phyloP scores from a whole-genome alignment of 257 asterid genomes.

The Rubia yunnanensis region DNA sequence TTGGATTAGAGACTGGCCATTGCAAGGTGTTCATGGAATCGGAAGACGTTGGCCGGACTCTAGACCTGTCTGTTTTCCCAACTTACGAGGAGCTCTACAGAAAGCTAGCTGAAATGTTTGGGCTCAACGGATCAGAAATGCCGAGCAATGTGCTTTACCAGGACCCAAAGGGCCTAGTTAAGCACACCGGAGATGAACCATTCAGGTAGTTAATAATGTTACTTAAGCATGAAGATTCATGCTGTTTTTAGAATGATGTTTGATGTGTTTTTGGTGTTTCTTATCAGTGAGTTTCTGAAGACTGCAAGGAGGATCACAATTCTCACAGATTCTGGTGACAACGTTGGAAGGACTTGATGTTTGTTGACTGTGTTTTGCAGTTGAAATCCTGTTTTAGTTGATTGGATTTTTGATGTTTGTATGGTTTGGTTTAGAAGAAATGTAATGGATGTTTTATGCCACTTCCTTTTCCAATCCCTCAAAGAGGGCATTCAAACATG shows the following conservation, averaged over 20 bases:
- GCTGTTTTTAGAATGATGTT: background rate
- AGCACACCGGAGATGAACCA: slow-evolving; percentile 54
- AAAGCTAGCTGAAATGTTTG: slow-evolving; percentile 41
- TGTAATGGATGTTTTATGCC: background rate
- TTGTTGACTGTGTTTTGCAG: slow-evolving; percentile 30
- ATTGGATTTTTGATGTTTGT: background rate
- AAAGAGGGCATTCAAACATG: background rate
- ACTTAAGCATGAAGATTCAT: background rate
- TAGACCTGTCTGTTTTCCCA: slow-evolving; percentile 33
- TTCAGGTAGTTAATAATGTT: slow-evolving; percentile 31
- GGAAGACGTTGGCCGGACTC: slow-evolving; percentile 51
- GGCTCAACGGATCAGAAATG: slow-evolving; percentile 44
- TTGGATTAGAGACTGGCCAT: slow-evolving; percentile 34
- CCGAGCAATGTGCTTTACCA: slow-evolving; percentile 43
- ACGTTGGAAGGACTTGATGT: slow-evolving; percentile 12
- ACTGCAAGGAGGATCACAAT: slow-evolving; percentile 52
- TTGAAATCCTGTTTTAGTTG: slow-evolving; percentile 10
- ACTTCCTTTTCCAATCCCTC: slow-evolving; percentile 3
- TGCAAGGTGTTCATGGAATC: slow-evolving; percentile 65
- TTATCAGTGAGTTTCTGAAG: slow-evolving; percentile 50
- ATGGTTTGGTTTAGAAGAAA: slow-evolving; percentile 17
- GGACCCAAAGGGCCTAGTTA: slow-evolving; percentile 34
- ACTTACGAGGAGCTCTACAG: slow-evolving; percentile 46
- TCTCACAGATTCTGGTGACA: slow-evolving; percentile 47
- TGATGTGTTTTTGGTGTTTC: slow-evolving; percentile 1